Evolutionary conservation across 2,329 filamentous ascomycete species (phyloP).

Genomic region (Dissoconium aciculare): DNA sequence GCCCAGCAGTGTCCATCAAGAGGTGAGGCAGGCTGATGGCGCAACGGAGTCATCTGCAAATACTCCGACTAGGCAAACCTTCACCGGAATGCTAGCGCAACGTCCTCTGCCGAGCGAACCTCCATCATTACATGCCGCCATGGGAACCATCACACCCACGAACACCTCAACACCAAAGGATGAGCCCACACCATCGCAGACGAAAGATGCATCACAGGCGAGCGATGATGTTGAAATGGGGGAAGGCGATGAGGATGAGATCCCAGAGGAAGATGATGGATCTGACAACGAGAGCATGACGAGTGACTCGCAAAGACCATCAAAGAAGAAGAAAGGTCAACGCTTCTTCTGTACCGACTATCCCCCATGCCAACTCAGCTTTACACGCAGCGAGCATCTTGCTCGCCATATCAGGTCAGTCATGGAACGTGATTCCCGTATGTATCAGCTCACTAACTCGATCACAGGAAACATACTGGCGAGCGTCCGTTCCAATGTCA

Average conservation of each 20-base stretch:
- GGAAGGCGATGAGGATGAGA: slow-evolving; percentile 59
- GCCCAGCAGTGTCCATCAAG: too few species aligned
- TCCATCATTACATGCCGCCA: neutral
- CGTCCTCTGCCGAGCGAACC: slow-evolving; percentile 28
- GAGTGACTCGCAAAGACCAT: slow-evolving; percentile 53
- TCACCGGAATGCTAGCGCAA: slow-evolving; percentile 33
- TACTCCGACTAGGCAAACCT: slow-evolving; percentile 48
- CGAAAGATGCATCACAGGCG: slow-evolving; percentile 6
- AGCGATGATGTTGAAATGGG: slow-evolving; percentile 55
- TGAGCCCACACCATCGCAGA: slow-evolving; percentile 8
- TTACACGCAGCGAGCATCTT: slow-evolving; percentile 89
- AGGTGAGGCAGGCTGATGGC: too few species aligned
- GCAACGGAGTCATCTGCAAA: slow-evolving; percentile 31
- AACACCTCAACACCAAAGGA: slow-evolving; percentile 1
- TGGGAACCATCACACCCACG: neutral
- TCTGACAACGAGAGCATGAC: slow-evolving; percentile 37
- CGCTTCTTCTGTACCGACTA: slow-evolving; percentile 94
- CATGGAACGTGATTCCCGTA: slow-evolving; percentile 2
- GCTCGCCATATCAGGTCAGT: slow-evolving; percentile 79
- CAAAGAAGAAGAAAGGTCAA: slow-evolving; percentile 92
- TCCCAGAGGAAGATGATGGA: slow-evolving; percentile 51
- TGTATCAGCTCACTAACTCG: slow-evolving; percentile 16
- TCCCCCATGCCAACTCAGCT: slow-evolving; percentile 84
- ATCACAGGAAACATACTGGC: slow-evolving; percentile 76
- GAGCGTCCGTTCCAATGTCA: slow-evolving; percentile 95